Evolutionary conservation across 768 basidiomycete species (phyloP).

Genomic region (Trametes villosa): DNA sequence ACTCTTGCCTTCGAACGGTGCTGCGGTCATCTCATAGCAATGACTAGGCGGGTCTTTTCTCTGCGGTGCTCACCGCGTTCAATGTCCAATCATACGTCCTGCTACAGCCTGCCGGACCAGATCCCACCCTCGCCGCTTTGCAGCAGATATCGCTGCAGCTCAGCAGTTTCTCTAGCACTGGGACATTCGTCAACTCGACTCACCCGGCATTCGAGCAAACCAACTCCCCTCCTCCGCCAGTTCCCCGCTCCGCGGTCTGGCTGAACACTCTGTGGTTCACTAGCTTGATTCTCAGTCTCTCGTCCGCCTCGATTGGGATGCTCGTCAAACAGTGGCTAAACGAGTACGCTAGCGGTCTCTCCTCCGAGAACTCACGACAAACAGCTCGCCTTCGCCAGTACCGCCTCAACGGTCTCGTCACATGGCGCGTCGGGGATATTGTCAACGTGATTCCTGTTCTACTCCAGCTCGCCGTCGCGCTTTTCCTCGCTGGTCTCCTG

Average conservation of each 20-base stretch:
- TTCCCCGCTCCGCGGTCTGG: not conserved
- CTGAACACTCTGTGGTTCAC: conserved; percentile 13
- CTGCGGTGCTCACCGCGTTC: conserved; percentile 1
- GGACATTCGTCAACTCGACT: not conserved
- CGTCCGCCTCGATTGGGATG: not conserved
- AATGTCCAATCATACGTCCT: no score
- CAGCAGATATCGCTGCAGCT: not conserved
- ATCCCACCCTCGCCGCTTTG: not conserved
- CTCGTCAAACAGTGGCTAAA: conserved; percentile 7
- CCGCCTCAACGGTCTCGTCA: not conserved
- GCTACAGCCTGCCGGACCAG: not conserved
- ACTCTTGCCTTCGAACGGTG: no score
- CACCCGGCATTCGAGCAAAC: not conserved
- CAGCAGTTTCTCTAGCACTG: not conserved
- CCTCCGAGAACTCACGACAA: not conserved
- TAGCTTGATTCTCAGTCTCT: conserved; percentile 3
- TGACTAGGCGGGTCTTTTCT: conserved; percentile 11
- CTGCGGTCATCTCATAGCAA: no score
- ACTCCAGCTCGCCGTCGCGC: not conserved
- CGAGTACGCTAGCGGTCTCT: not conserved
- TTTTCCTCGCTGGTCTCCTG: conserved; percentile 7
- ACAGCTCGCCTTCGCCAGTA: not conserved
- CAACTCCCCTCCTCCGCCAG: not conserved
- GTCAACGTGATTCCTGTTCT: not conserved
- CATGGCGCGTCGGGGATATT: not conserved